Conservation (phyloP, 1,284 basidiomycete genomes). For the Gymnopus androsaceus region DNA sequence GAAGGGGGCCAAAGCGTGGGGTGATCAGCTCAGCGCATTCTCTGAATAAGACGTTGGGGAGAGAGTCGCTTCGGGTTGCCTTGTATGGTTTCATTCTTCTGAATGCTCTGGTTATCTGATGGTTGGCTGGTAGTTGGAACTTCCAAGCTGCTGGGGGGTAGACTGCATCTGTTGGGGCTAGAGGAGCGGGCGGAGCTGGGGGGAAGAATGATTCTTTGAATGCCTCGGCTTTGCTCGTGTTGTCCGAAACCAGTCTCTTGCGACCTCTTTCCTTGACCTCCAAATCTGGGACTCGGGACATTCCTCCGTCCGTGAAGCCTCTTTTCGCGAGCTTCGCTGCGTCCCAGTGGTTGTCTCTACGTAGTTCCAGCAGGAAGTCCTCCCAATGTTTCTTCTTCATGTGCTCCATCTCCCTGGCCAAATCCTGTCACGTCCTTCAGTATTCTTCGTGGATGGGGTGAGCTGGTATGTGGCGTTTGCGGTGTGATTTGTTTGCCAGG, state of each 20-base stretch:
- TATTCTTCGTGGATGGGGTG: background rate
- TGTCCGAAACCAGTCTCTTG: slow-evolving; percentile 13
- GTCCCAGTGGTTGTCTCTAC: background rate
- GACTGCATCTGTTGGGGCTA: slow-evolving; percentile 4
- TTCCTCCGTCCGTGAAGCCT: background rate
- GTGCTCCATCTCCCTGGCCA: background rate
- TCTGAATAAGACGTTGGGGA: slow-evolving; percentile 34
- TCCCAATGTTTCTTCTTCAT: background rate
- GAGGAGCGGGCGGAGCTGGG: slow-evolving; percentile 6
- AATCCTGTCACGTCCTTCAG: background rate
- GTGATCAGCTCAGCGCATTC: slow-evolving; percentile 20
- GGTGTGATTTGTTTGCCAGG: background rate
- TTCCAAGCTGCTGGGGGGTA: slow-evolving; percentile 26
- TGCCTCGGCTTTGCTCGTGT: slow-evolving; percentile 45
- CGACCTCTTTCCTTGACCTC: background rate
- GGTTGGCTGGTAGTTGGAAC: slow-evolving; percentile 17
- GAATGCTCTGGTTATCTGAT: slow-evolving; percentile 21
- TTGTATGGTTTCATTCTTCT: slow-evolving; percentile 29
- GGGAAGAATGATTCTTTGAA: slow-evolving; percentile 41
- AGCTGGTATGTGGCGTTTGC: background rate
- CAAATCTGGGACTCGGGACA: background rate
- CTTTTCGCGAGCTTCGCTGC: background rate
- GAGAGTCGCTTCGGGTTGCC: slow-evolving; percentile 29
- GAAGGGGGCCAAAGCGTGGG: slow-evolving; percentile 27
- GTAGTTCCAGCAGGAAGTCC: background rate